Percentiles rank a stretch among this genome's conserved stretches.
phyloP scores from a whole-genome alignment of 768 basidiomycete genomes.

The Asterophora lycoperdoides region DNA sequence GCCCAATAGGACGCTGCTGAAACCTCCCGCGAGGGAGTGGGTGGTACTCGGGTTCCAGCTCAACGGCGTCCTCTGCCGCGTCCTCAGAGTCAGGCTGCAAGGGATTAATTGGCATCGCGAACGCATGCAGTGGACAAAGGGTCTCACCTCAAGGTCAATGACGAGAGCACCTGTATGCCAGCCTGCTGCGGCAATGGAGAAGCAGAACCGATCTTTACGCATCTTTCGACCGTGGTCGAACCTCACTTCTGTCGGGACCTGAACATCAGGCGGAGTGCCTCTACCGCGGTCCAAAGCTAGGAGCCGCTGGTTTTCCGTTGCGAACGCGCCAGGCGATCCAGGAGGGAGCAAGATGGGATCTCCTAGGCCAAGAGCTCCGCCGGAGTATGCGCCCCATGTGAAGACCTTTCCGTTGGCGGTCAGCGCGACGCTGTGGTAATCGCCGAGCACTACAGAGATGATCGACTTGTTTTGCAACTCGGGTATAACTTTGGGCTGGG shows the following conservation, averaged over 20 bases:
- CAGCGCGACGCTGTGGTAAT: constrained; percentile 89
- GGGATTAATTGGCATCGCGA: not conserved
- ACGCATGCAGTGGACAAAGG: constrained; percentile 10
- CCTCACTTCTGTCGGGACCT: constrained; percentile 62
- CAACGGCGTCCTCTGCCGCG: constrained; percentile 34
- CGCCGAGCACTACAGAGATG: constrained; percentile 86
- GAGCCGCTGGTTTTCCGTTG: constrained; percentile 29
- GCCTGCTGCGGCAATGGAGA: constrained; percentile 76
- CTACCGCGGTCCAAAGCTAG: constrained; percentile 24
- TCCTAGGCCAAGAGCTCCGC: constrained; percentile 84
- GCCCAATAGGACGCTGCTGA: constrained; percentile 26
- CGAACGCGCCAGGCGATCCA: constrained; percentile 61
- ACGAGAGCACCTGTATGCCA: constrained; percentile 93
- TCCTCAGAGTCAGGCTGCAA: constrained; percentile 28
- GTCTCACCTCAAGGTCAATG: constrained; percentile 74
- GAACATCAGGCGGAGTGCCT: constrained; percentile 41
- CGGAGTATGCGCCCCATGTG: constrained; percentile 77
- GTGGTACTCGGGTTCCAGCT: constrained; percentile 25
- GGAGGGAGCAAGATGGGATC: constrained; percentile 52
- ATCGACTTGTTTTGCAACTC: constrained; percentile 72
- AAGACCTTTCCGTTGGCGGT: constrained; percentile 71
- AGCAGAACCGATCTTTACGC: constrained; percentile 64
- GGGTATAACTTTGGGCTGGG: constrained; percentile 59
- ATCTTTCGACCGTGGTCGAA: constrained; percentile 59
- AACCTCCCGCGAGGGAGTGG: constrained; percentile 7